Evolutionary conservation across 1,139 yeast species (phyloP), one percentile per base, ranked within the genome.

Genomic region (Saccharomyces hybrid): DNA sequence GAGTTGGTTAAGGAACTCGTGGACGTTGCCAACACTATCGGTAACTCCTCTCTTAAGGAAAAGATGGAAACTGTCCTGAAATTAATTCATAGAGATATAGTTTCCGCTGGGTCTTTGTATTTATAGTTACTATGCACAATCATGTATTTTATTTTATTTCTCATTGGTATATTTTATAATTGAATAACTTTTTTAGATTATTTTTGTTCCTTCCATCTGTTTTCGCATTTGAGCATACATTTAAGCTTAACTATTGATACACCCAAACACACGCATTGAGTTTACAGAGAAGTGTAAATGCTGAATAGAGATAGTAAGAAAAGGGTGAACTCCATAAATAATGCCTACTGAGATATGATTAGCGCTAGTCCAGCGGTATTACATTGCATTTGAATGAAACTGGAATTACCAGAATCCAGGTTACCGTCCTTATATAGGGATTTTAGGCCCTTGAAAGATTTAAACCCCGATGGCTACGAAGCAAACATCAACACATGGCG

Each of bases 1-100:
- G 99, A 95, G 70, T 79, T 95, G 76, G 76, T 95, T 52, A 81
- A 95, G 65, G 99, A 95, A 71, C 78, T 95, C 81, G 84, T 84
- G 47, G 83, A 81, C 63, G 98, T 97, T 8, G 93, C 98, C 4
- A 88, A 86, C 68, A 87, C 96, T 16, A 93, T 93, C 63, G 98
- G 98, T 56, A 91, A 91, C 70, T 79, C 80, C 38, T 95, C 85
- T 51, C 77, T 95, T 61, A 91, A 88, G 69, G 83, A 82, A 60
- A 93, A 93, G 71, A 90, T 93, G 97, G 91, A 85, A 57, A 82
- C 83, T 66, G 88, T 96, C 2, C 77, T 86, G 64, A 89, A 82
- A 63, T 73, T 91, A 70, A 89, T 95, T 57, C 96, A 90, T 70
- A 86, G 99, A 72, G 99, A 95, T 72, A 86, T 93, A 63, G 98